Conservation (phyloP, 129 eudicot species). For the Centrapalus pauciflorus region DNA sequence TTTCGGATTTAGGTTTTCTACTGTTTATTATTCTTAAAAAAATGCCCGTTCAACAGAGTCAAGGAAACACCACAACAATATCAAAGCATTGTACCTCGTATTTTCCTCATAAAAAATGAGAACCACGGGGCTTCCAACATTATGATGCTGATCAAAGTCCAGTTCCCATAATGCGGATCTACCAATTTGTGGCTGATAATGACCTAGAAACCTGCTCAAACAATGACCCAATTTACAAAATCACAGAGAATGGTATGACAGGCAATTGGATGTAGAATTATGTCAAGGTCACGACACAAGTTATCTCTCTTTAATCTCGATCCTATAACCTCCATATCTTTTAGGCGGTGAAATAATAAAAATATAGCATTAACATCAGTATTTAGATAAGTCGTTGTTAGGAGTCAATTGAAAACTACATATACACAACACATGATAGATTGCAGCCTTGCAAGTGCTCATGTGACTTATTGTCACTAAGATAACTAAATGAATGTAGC, state of each 20-base stretch:
- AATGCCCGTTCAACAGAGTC: not conserved
- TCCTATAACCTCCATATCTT: not conserved
- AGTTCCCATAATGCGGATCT: constrained; percentile 93
- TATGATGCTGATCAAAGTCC: constrained; percentile 75
- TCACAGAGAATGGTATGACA: not conserved
- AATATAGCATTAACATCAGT: not conserved
- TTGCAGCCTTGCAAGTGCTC: not conserved
- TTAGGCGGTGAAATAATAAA: not conserved
- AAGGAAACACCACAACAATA: not conserved
- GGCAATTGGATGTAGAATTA: not conserved
- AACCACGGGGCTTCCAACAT: constrained; percentile 53
- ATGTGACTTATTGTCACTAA: not conserved
- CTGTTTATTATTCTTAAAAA: not conserved
- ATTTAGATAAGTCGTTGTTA: not conserved
- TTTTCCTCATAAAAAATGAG: constrained; percentile 37
- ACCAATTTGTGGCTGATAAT: constrained; percentile 83
- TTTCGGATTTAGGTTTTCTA: not conserved
- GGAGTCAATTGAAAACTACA: not conserved
- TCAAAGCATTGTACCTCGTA: constrained; percentile 39
- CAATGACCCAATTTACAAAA: not conserved
- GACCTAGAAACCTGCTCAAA: constrained; percentile 88
- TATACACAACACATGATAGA: not conserved
- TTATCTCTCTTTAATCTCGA: not conserved
- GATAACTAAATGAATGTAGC: not conserved
- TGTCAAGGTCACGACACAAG: not conserved